These are phyloP conservation scores for Hymenoscyphus fructigenus DNA, from an alignment of 2,329 filamentous ascomycete genomes.

Conservation along the genomic window DNA sequence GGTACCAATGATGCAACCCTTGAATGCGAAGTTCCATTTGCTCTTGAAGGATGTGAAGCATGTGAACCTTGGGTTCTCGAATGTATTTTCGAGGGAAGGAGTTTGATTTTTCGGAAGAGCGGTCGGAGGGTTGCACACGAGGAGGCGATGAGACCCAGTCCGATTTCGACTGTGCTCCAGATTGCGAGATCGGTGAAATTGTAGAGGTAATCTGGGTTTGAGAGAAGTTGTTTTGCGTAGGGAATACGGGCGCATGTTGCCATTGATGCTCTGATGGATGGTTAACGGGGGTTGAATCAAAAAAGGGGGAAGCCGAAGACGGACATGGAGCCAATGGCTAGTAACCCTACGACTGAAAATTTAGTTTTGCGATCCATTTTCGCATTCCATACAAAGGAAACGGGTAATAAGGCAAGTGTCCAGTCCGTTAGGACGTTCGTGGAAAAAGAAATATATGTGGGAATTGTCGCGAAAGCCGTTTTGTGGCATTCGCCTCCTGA, in stretches of 20 bases:
- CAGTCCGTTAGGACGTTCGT: conserved; percentile 42
- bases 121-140: conserved; percentile 40
- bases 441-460: conserved; percentile 40
- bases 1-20: neutral
- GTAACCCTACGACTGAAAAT: conserved; percentile 32
- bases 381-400: conserved; percentile 40
- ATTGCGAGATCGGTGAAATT: conserved; percentile 41
- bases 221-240: conserved; percentile 38
- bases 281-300: neutral
- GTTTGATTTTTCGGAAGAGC: conserved; percentile 28
- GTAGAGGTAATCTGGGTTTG: conserved; percentile 39
- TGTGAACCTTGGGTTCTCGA: neutral
- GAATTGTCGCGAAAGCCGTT: conserved; percentile 28
- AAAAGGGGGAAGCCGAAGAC: conserved; percentile 15
- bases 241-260: conserved; percentile 42
- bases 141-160: conserved; percentile 39
- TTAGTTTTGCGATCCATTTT: conserved; percentile 40
- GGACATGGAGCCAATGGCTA: conserved; percentile 38
- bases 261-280: conserved; percentile 36
- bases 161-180: conserved; percentile 43
- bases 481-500: conserved; percentile 34
- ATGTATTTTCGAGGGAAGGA: conserved; percentile 8
- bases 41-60: neutral
- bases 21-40: neutral
- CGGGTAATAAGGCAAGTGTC: conserved; percentile 40